phyloP scores from a whole-genome alignment of 805 yeast genomes.

The Pichia californica region DNA sequence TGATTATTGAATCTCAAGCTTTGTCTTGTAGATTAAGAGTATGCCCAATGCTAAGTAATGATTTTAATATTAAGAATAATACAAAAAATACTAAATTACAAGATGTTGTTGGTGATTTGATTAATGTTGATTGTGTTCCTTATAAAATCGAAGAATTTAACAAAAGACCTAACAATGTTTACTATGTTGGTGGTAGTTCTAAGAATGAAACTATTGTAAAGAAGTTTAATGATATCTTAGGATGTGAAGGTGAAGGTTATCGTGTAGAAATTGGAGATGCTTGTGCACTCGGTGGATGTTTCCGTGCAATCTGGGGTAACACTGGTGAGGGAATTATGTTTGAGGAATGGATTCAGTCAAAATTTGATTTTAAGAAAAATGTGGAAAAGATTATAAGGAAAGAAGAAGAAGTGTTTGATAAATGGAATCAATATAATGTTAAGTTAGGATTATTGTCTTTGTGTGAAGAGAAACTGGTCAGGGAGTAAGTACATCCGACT shows the following conservation, averaged over 20 bases:
- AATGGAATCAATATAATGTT: constrained; percentile 44
- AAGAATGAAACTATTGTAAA: constrained; percentile 60
- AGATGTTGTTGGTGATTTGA: constrained; percentile 15
- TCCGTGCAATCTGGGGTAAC: constrained; percentile 68
- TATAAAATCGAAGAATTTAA: constrained; percentile 39
- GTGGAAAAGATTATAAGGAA: constrained; percentile 35
- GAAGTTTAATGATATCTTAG: constrained; percentile 65
- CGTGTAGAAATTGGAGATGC: constrained; percentile 78
- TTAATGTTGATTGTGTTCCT: constrained; percentile 37
- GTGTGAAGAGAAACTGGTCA: no score
- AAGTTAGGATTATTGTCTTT: constrained; percentile 50
- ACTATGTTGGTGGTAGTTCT: constrained; percentile 86
- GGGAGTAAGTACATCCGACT: no score
- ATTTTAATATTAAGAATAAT: constrained; percentile 4
- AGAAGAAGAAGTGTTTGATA: constrained; percentile 26
- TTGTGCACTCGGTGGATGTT: constrained; percentile 90
- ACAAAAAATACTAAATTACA: constrained; percentile 1
- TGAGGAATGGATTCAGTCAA: constrained; percentile 40
- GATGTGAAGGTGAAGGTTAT: constrained; percentile 58
- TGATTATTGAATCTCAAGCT: constrained; percentile 84
- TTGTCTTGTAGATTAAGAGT: constrained; percentile 75
- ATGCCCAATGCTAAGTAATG: constrained; percentile 55
- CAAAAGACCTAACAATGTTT: constrained; percentile 60
- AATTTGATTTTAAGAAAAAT: constrained; percentile 41
- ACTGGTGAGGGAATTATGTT: constrained; percentile 24